Evolutionary conservation across 139 green algal species (phyloP).

Genomic region (Zygnema cylindricum): DNA sequence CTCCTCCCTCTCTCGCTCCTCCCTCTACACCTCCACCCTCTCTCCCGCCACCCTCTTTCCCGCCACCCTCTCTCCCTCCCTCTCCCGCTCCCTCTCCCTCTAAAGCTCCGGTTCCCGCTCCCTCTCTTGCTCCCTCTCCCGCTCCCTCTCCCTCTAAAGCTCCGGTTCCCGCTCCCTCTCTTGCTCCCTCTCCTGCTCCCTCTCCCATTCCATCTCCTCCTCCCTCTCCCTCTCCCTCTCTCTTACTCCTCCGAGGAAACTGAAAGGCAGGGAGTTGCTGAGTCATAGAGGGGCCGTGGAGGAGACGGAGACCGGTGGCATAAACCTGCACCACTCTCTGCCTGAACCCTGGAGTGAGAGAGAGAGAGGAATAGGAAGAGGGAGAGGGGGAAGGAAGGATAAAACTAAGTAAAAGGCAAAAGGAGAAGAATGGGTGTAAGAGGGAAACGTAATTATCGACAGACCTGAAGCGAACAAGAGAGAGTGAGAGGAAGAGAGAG

Average conservation of each 20-base stretch:
- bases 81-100: not conserved
- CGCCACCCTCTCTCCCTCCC: no score
- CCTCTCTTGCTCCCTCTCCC: not conserved
- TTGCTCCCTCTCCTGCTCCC: not conserved
- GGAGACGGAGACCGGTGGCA: slow-evolving; percentile 68
- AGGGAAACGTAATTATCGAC: no score
- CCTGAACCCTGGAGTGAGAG: slow-evolving; percentile 26
- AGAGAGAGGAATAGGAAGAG: not conserved
- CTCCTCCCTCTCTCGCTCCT: not conserved
- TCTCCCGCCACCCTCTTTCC: no score
- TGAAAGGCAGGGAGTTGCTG: slow-evolving; percentile 31
- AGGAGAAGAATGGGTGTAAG: not conserved
- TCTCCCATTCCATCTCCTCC: no score
- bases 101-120: no score
- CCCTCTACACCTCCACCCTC: no score
- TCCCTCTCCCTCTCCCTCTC: not conserved
- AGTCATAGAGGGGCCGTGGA: slow-evolving; percentile 61
- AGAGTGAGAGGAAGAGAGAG: not conserved
- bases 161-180: not conserved
- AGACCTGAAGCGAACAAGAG: no score
- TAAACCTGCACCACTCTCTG: slow-evolving; percentile 71
- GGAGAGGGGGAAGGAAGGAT: not conserved
- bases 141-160: no score
- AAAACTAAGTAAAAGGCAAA: not conserved
- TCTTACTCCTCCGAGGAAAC: not conserved